Conservation (phyloP, 805 yeast genomes). For the Scheffersomyces amazonensis region DNA sequence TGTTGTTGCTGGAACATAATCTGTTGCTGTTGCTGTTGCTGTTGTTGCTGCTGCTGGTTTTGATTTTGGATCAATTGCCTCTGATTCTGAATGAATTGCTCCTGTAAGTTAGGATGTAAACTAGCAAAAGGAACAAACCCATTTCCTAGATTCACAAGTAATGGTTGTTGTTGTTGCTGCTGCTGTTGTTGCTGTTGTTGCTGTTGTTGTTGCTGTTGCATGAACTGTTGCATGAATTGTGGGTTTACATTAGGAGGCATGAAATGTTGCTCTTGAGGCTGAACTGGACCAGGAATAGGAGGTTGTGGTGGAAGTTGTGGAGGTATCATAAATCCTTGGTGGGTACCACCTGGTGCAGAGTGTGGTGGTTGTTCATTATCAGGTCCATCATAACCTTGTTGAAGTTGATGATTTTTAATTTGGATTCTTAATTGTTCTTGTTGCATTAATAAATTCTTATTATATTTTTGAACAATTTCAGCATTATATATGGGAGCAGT, state of each 20-base stretch:
- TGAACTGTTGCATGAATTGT: conserved; percentile 1
- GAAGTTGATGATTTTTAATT: conserved; percentile 4
- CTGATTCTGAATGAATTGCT: conserved; percentile 14
- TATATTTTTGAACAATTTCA: conserved; percentile 14
- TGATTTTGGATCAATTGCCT: conserved; percentile 11
- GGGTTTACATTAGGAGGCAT: background rate
- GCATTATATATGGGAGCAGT: conserved; percentile 38
- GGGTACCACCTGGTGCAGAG: conserved; percentile 7
- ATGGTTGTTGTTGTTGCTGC: conserved; percentile 8
- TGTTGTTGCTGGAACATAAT: conserved; percentile 3
- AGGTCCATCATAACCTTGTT: background rate
- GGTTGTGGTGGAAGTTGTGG: conserved; percentile 2
- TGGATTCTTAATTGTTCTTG: conserved; percentile 4
- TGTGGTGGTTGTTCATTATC: conserved; percentile 4
- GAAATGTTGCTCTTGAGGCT: no score
- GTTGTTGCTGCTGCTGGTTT: background rate
- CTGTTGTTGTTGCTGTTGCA: background rate
- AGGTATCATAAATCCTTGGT: conserved; percentile 4
- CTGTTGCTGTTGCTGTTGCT: conserved; percentile 5
- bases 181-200: background rate
- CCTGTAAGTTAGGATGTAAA: conserved; percentile 15
- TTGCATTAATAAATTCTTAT: conserved; percentile 12
- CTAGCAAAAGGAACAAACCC: conserved; percentile 16
- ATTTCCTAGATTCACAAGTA: conserved; percentile 18
- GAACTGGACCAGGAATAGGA: conserved; percentile 1